Percentiles rank a stretch among this genome's conserved stretches.
These are phyloP conservation scores for Bauhinia variegata DNA, from an alignment of 306 rosid genomes.

Conservation along the genomic window DNA sequence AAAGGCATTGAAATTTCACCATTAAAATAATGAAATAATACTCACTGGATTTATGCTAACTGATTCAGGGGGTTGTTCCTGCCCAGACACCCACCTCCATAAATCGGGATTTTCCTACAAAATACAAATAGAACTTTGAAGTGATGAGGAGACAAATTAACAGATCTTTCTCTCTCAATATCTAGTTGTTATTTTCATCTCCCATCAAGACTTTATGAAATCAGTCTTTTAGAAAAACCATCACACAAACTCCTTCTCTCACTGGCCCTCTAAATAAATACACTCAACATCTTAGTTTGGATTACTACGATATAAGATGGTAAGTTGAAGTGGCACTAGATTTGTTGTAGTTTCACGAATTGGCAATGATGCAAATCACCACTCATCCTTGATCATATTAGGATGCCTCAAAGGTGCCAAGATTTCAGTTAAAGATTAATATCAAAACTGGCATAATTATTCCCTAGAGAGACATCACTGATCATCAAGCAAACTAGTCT, in stretches of 20 bases:
- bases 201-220: slow-evolving; percentile 11
- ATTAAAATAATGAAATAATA: slow-evolving; percentile 30
- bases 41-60: slow-evolving; percentile 74
- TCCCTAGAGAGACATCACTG: slow-evolving; percentile 4
- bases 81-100: slow-evolving; percentile 91
- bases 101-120: slow-evolving; percentile 88
- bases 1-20: slow-evolving; percentile 21
- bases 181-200: slow-evolving; percentile 14
- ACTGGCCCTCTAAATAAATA: slow-evolving; percentile 9
- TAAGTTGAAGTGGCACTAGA: slow-evolving; percentile 3
- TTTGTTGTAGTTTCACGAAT: neutral
- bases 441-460: neutral
- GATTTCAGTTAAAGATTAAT: neutral
- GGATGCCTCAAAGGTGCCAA: neutral
- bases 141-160: slow-evolving; percentile 3
- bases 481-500: slow-evolving; percentile 3
- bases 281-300: slow-evolving; percentile 7
- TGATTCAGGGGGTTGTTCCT: slow-evolving; percentile 78
- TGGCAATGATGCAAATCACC: slow-evolving; percentile 5
- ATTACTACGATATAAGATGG: neutral
- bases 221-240: slow-evolving; percentile 24
- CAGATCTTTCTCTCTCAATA: neutral
- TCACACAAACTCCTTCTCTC: slow-evolving; percentile 1
- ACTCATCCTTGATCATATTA: neutral
- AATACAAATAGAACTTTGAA: slow-evolving; percentile 29